phyloP scores from a whole-genome alignment of 345 rosid genomes.

The Salix purpurea region DNA sequence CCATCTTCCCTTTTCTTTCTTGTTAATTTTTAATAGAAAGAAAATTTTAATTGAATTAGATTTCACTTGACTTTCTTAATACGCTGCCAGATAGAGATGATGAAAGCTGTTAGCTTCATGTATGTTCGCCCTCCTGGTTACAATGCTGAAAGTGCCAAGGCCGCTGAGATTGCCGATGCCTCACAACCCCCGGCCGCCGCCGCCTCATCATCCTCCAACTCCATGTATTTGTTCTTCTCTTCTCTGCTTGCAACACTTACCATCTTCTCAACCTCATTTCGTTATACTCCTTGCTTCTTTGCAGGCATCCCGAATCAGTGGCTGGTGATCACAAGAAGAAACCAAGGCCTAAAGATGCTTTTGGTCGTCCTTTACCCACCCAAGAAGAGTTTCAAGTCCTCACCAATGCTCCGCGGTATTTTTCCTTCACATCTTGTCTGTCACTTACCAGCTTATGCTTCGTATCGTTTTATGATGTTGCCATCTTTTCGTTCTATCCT shows the following conservation, averaged over 20 bases:
- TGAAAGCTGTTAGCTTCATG: constrained; percentile 99
- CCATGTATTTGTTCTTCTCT: constrained; percentile 30
- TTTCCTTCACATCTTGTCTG: not conserved
- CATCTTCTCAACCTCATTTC: not conserved
- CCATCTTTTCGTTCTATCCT: too few species aligned
- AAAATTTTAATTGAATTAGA: not conserved
- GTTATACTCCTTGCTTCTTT: constrained; percentile 12
- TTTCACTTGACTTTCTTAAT: not conserved
- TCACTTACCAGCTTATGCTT: too few species aligned
- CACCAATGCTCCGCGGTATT: constrained; percentile 83
- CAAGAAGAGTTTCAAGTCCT: constrained; percentile 84
- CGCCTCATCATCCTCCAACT: constrained; percentile 29
- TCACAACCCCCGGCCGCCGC: constrained; percentile 32
- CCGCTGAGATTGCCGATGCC: constrained; percentile 74
- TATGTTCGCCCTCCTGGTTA: constrained; percentile 96
- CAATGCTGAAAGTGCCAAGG: constrained; percentile 94
- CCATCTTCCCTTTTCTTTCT: not conserved
- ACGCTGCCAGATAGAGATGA: constrained; percentile 54
- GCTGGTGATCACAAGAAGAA: constrained; percentile 58
- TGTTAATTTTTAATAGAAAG: not conserved
- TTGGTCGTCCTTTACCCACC: constrained; percentile 92
- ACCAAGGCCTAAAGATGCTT: constrained; percentile 87
- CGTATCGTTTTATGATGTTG: too few species aligned
- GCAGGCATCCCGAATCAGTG: constrained; percentile 33
- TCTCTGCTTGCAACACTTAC: not conserved